Conservation (phyloP, 768 basidiomycete genomes). For the Tephrocybe rancida region DNA sequence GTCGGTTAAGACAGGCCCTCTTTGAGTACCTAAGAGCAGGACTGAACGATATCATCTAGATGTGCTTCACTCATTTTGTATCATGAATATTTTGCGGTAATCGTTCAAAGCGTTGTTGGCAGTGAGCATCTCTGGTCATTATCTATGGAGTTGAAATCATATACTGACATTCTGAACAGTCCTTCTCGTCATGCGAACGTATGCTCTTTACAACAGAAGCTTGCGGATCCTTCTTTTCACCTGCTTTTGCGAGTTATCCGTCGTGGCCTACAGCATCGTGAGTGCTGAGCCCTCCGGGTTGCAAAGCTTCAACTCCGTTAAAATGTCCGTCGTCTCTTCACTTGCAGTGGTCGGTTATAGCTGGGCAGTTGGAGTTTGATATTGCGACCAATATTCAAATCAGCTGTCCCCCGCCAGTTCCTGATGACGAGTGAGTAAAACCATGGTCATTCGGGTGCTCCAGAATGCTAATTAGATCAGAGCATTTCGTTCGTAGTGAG, state of each 20-base stretch:
- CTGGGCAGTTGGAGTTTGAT: not conserved
- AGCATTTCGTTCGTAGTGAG: not conserved
- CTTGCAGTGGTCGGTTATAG: not conserved
- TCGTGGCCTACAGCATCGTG: slow-evolving; percentile 29
- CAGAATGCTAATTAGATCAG: not conserved
- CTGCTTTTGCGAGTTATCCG: slow-evolving; percentile 22
- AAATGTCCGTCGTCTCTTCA: not conserved
- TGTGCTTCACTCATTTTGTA: slow-evolving; percentile 24
- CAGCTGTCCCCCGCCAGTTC: not conserved
- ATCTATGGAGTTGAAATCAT: not conserved
- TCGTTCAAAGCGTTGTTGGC: slow-evolving; percentile 37
- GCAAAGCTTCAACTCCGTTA: not conserved
- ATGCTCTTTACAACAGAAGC: slow-evolving; percentile 39
- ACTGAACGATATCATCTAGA: slow-evolving; percentile 12
- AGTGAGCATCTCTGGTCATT: slow-evolving; percentile 22
- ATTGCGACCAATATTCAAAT: not conserved
- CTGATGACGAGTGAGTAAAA: not conserved
- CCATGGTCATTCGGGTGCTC: not conserved
- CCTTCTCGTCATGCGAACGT: slow-evolving; percentile 40
- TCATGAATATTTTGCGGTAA: slow-evolving; percentile 33
- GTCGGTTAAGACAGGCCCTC: not conserved
- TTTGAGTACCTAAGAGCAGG: not conserved
- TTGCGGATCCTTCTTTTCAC: slow-evolving; percentile 28
- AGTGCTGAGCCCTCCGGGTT: not conserved
- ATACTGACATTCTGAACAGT: not conserved